Percentiles rank a stretch among this genome's conserved stretches.
phyloP scores from a whole-genome alignment of 164 flowering plant species.

The Hamamelis virginiana region DNA sequence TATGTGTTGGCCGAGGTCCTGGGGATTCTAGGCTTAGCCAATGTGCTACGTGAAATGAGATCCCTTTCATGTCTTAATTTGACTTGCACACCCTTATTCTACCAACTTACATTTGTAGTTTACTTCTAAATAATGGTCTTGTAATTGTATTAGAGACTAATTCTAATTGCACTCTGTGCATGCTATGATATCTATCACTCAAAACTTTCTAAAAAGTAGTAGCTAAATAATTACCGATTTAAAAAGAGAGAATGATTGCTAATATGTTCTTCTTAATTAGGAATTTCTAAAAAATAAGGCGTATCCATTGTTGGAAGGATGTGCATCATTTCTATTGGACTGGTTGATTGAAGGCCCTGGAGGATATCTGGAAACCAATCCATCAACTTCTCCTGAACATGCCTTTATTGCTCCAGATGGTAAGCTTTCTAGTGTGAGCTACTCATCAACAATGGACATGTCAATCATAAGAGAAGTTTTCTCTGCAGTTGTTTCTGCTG shows the following conservation, averaged over 20 bases:
- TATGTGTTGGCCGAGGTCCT: too few species aligned
- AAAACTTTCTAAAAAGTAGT: background rate
- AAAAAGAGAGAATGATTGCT: slow-evolving; percentile 1
- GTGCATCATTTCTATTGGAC: slow-evolving; percentile 76
- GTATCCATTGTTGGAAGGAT: slow-evolving; percentile 82
- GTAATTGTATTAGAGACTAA: background rate
- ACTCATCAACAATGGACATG: slow-evolving; percentile 94
- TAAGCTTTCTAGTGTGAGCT: slow-evolving; percentile 87
- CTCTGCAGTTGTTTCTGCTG: slow-evolving; percentile 65
- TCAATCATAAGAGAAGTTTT: slow-evolving; percentile 83
- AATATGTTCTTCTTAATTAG: slow-evolving; percentile 28
- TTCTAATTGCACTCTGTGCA: background rate
- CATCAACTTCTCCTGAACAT: slow-evolving; percentile 98
- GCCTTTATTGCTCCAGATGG: slow-evolving; percentile 83
- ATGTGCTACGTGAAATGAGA: too few species aligned
- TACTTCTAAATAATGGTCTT: background rate
- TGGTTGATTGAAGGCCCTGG: slow-evolving; percentile 84
- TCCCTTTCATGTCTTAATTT: too few species aligned
- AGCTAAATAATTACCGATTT: background rate
- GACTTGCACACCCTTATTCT: background rate
- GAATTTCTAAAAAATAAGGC: slow-evolving; percentile 73
- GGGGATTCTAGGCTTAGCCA: too few species aligned
- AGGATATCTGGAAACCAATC: slow-evolving; percentile 78
- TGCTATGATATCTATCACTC: background rate
- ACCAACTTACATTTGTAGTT: background rate